phyloP scores from a whole-genome alignment of 208 protist genomes.

The Crithidia fasciculata region DNA sequence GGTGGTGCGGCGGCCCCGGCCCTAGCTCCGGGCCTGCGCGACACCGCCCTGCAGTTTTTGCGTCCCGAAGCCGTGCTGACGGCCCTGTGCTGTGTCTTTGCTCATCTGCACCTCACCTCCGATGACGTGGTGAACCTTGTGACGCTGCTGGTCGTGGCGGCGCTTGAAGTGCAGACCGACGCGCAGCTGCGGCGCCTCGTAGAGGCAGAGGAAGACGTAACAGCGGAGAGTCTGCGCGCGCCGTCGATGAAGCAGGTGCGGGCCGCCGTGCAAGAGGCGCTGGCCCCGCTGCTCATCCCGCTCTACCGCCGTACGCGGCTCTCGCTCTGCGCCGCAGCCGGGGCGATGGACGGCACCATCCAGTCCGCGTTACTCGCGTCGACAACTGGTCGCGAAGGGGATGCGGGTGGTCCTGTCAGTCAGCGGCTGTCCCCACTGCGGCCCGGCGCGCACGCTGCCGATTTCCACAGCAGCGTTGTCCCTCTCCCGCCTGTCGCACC shows the following conservation, averaged over 20 bases:
- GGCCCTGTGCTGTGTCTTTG: slow-evolving; percentile 38
- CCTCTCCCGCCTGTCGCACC: neutral
- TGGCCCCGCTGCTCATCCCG: slow-evolving; percentile 11
- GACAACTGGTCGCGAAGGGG: neutral
- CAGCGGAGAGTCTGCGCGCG: slow-evolving; percentile 10
- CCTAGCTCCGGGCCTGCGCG: neutral
- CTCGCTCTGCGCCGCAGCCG: slow-evolving; percentile 14
- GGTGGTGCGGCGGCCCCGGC: neutral
- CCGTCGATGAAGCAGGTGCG: slow-evolving; percentile 18
- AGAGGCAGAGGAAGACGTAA: slow-evolving; percentile 11
- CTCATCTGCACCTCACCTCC: slow-evolving; percentile 51
- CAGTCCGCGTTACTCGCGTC: neutral
- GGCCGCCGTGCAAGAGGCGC: slow-evolving; percentile 10
- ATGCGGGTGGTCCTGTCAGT: neutral
- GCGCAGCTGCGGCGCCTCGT: slow-evolving; percentile 10
- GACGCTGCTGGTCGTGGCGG: slow-evolving; percentile 37
- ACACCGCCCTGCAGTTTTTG: slow-evolving; percentile 10
- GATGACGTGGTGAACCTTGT: slow-evolving; percentile 41
- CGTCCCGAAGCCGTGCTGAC: slow-evolving; percentile 26
- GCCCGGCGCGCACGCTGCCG: neutral
- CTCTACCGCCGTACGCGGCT: slow-evolving; percentile 9
- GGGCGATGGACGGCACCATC: neutral
- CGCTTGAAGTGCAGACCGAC: slow-evolving; percentile 47
- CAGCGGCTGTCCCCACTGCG: neutral
- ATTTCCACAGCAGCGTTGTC: neutral